Evolutionary conservation across 108 stramenopile species (phyloP), one percentile per base, ranked within the genome.

Genomic region (Nannochloropsis gaditana): DNA sequence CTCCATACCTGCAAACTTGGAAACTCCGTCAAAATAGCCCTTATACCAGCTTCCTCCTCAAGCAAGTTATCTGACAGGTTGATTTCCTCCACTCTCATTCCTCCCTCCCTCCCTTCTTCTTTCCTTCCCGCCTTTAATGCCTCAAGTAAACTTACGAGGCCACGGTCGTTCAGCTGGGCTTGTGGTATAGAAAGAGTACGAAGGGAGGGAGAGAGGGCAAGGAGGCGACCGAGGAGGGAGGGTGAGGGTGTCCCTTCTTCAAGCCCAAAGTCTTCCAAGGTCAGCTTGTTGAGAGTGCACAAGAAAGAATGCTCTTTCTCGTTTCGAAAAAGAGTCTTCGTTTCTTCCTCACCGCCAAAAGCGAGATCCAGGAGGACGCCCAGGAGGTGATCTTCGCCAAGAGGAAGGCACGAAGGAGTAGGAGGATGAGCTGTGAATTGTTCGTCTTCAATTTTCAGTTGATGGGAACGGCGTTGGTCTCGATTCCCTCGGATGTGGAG

Each of bases 201-300:
- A n/a, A 73, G 59, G 59, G n/a, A 73, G 59, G 59, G 59, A 73
- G n/a, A n/a, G 59, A 73, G 59, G 59, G 59, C 59, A n/a, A 73
- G 59, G 59, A 73, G 8, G 19, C 59, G 59, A n/a, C 59, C 59
- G 59, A 73, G 59, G 59, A 73, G n/a, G 59, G n/a, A n/a, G 59
- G 59, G 59, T 4, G 59, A 15, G 8, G 59, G 19, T 8, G 59
- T 73, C 59, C 59, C 59, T 73, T 73, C 59, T n/a, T 73, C 59
- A 15, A 73, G n/a, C n/a, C 19, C n/a, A n/a, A 73, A 2, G n/a
- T 73, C 59, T 73, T 73, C 59, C 59, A 73, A 73, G 2, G 3
- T 15, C n/a, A 73, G 59, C 59, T 73, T n/a, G 19, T 73, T 15
- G 59, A 73, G 59, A 6, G 59, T 6, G n/a, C 5, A n/a, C 3